phyloP scores from a whole-genome alignment of 2,329 filamentous ascomycete genomes.

The Fusarium pseudocircinatum region DNA sequence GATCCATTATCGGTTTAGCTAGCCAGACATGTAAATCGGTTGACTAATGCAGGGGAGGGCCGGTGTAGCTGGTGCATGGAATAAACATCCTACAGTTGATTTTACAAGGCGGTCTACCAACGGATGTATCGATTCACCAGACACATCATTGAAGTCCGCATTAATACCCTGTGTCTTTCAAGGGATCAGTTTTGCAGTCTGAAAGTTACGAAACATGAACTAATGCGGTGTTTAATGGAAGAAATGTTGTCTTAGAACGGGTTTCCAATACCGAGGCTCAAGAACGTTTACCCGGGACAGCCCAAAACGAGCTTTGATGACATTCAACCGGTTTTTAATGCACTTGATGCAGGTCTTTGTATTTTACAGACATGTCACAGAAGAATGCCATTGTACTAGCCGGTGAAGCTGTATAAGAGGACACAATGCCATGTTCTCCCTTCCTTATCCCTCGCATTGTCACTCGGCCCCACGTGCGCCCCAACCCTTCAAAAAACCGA shows the following conservation, averaged over 20 bases:
- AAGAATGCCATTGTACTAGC: not conserved
- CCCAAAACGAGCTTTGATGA: not conserved
- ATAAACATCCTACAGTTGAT: not conserved
- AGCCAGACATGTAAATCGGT: not conserved
- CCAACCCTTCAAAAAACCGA: not conserved
- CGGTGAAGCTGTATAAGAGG: not conserved
- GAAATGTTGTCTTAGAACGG: too few relatives aligned
- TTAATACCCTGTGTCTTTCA: too few relatives aligned
- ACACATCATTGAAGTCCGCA: too few relatives aligned
- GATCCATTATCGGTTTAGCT: not conserved
- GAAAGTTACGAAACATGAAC: not conserved
- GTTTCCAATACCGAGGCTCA: not conserved
- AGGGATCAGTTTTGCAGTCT: too few relatives aligned
- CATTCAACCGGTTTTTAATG: too few relatives aligned
- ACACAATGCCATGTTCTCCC: not conserved
- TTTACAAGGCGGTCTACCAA: not conserved
- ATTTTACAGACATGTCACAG: not conserved
- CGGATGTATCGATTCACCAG: too few relatives aligned
- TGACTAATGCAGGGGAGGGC: too few relatives aligned
- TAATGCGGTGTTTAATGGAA: not conserved
- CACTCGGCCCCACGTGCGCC: not conserved
- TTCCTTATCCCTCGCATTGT: not conserved
- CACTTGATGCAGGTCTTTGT: not conserved
- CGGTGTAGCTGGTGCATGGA: not conserved
- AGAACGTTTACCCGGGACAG: not conserved